Evolutionary conservation across 257 asterid species (phyloP).

Genomic region (Primulina eburnea): DNA sequence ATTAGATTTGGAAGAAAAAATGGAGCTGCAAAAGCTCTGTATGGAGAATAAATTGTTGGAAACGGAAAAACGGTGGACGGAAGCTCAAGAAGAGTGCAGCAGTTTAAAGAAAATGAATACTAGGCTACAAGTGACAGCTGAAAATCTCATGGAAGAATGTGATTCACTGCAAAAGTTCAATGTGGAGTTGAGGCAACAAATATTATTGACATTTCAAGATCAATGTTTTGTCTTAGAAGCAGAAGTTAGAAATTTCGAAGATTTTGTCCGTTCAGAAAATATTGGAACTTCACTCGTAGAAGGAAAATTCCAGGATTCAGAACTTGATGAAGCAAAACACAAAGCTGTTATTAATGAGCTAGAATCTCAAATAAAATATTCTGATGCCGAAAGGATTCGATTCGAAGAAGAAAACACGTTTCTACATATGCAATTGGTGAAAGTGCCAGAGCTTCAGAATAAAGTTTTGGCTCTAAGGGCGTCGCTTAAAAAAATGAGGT

Average conservation of each 20-base stretch:
- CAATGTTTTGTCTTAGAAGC: conserved; percentile 35
- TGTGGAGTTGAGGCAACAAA: conserved; percentile 41
- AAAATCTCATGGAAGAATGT: conserved; percentile 42
- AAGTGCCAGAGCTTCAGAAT: conserved; percentile 28
- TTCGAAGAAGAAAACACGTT: conserved; percentile 35
- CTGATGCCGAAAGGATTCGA: conserved; percentile 34
- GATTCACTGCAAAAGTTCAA: conserved; percentile 31
- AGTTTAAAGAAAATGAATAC: conserved; percentile 35
- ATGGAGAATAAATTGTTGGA: conserved; percentile 33
- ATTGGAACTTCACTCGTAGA: conserved; percentile 20
- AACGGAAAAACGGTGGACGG: conserved; percentile 35
- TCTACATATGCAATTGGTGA: conserved; percentile 28
- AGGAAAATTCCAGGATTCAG: conserved; percentile 18
- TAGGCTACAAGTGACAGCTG: conserved; percentile 39
- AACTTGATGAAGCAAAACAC: conserved; percentile 27
- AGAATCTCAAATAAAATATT: conserved; percentile 28
- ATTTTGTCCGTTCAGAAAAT: conserved; percentile 23
- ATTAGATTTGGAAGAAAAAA: conserved; percentile 33
- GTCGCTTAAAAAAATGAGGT: conserved; percentile 28
- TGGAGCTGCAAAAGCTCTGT: conserved; percentile 29
- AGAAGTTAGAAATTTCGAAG: conserved; percentile 31
- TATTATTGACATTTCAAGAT: conserved; percentile 22
- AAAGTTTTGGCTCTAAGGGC: conserved; percentile 37
- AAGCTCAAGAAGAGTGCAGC: conserved; percentile 38
- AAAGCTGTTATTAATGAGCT: conserved; percentile 30